Percentiles rank a stretch among this genome's conserved stretches.
Conservation (phyloP, 768 basidiomycete species). For the Tricholoma flavovirens region DNA sequence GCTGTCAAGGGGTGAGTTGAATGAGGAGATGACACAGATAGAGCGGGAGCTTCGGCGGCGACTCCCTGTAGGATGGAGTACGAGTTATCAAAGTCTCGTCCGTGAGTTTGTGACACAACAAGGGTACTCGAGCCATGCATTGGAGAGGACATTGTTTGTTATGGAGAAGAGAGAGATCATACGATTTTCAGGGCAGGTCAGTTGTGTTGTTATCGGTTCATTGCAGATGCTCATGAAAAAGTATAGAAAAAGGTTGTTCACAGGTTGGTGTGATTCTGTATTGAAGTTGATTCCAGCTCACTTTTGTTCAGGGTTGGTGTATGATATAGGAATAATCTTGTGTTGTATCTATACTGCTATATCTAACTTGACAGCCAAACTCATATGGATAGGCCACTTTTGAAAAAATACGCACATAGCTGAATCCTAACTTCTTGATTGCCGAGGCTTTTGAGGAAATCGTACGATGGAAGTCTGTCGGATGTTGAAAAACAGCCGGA, state of each 20-base stretch:
- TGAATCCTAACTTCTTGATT: too few relatives aligned
- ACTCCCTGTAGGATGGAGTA: slow-evolving; percentile 93
- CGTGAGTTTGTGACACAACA: slow-evolving; percentile 93
- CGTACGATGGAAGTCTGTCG: too few relatives aligned
- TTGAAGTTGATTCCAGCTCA: not conserved
- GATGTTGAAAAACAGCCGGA: too few relatives aligned
- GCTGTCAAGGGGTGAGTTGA: slow-evolving; percentile 82
- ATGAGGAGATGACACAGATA: slow-evolving; percentile 88
- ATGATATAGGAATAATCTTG: not conserved
- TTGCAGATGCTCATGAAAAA: slow-evolving; percentile 1
- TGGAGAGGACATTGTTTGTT: slow-evolving; percentile 86
- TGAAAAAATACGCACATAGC: too few relatives aligned
- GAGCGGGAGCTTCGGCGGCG: slow-evolving; percentile 81
- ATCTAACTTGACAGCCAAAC: too few relatives aligned
- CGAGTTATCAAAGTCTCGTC: slow-evolving; percentile 89
- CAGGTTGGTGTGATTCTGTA: slow-evolving; percentile 18
- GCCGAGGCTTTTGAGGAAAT: too few relatives aligned
- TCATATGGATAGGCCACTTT: too few relatives aligned
- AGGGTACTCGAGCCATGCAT: slow-evolving; percentile 82
- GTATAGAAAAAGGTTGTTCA: slow-evolving; percentile 43
- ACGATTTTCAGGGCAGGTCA: slow-evolving; percentile 72
- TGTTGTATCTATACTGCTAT: too few relatives aligned
- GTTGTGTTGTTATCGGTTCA: slow-evolving; percentile 10
- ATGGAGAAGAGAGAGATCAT: slow-evolving; percentile 96
- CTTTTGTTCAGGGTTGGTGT: slow-evolving; percentile 15